These are phyloP conservation scores for Thalassia testudinum DNA, from an alignment of 116 monocot genomes.

Conservation along the genomic window DNA sequence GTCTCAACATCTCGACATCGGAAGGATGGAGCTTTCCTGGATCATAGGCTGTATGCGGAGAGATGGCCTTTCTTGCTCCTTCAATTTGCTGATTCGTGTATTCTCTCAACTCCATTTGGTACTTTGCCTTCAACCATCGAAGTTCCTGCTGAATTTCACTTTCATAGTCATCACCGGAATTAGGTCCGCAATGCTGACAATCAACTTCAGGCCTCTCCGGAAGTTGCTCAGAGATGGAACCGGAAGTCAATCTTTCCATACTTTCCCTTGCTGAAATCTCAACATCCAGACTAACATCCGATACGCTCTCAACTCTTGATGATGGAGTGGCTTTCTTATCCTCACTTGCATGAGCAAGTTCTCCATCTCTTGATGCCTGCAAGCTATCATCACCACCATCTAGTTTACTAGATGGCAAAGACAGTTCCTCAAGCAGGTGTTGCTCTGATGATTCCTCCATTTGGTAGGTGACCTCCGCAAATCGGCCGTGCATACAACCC, in stretches of 20 bases:
- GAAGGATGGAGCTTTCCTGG: not conserved
- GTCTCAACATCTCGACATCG: slow-evolving; percentile 7
- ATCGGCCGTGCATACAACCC: slow-evolving; percentile 63
- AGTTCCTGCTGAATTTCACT: slow-evolving; percentile 29
- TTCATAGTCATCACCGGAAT: slow-evolving; percentile 18
- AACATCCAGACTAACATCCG: not conserved
- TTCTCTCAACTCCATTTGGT: slow-evolving; percentile 21
- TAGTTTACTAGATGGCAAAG: slow-evolving; percentile 6
- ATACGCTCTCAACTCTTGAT: slow-evolving; percentile 11
- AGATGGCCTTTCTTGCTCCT: slow-evolving; percentile 8
- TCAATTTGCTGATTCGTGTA: slow-evolving; percentile 10
- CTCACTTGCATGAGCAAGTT: not conserved
- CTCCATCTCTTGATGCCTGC: not conserved
- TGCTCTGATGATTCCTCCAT: slow-evolving; percentile 27
- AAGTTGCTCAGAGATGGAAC: slow-evolving; percentile 5
- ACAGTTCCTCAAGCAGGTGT: slow-evolving; percentile 5
- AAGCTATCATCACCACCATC: slow-evolving; percentile 4
- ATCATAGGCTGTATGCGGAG: too few relatives aligned
- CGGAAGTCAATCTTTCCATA: slow-evolving; percentile 5
- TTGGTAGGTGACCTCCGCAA: slow-evolving; percentile 60
- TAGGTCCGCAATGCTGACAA: not conserved
- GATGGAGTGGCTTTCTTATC: not conserved
- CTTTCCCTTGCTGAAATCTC: slow-evolving; percentile 1
- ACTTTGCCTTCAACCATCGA: slow-evolving; percentile 27
- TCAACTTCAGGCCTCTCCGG: slow-evolving; percentile 2